phyloP scores from a whole-genome alignment of 306 rosid genomes.

The Vigna mungo region DNA sequence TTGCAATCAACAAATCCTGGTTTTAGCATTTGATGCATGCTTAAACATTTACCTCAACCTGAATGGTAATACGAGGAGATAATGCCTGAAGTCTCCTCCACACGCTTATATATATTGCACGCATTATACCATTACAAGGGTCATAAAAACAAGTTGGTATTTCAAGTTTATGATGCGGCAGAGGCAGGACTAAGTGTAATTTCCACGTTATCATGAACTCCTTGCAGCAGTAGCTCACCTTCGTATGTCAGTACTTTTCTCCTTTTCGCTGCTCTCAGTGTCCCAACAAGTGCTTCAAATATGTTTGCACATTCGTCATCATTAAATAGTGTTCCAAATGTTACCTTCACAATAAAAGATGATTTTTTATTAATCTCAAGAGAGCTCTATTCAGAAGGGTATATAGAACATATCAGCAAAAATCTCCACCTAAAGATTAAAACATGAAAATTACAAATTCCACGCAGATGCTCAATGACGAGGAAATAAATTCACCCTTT shows the following conservation, averaged over 20 bases:
- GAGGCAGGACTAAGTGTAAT: slow-evolving; percentile 72
- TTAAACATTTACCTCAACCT: slow-evolving; percentile 24
- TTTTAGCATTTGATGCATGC: slow-evolving; percentile 22
- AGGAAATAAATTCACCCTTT: background rate
- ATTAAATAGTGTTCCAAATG: slow-evolving; percentile 82
- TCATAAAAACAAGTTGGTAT: slow-evolving; percentile 8
- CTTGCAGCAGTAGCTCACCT: slow-evolving; percentile 92
- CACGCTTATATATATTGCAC: slow-evolving; percentile 5
- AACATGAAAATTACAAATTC: background rate
- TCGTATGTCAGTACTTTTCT: slow-evolving; percentile 71
- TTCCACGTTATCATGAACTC: slow-evolving; percentile 94
- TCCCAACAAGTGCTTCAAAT: slow-evolving; percentile 93
- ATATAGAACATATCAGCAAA: slow-evolving; percentile 1
- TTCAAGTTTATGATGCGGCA: slow-evolving; percentile 35
- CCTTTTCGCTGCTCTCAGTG: slow-evolving; percentile 89
- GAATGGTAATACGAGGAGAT: slow-evolving; percentile 17
- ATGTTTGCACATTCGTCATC: slow-evolving; percentile 92
- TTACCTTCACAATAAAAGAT: slow-evolving; percentile 60
- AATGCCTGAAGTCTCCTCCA: background rate
- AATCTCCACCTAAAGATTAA: slow-evolving; percentile 24
- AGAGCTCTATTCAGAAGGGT: slow-evolving; percentile 15
- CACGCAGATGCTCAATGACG: background rate
- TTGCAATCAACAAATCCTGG: background rate
- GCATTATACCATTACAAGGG: slow-evolving; percentile 23
- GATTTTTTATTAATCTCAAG: slow-evolving; percentile 23